These are phyloP conservation scores for Fusarium euwallaceae DNA, from an alignment of 2,329 filamentous ascomycete genomes.

Conservation along the genomic window DNA sequence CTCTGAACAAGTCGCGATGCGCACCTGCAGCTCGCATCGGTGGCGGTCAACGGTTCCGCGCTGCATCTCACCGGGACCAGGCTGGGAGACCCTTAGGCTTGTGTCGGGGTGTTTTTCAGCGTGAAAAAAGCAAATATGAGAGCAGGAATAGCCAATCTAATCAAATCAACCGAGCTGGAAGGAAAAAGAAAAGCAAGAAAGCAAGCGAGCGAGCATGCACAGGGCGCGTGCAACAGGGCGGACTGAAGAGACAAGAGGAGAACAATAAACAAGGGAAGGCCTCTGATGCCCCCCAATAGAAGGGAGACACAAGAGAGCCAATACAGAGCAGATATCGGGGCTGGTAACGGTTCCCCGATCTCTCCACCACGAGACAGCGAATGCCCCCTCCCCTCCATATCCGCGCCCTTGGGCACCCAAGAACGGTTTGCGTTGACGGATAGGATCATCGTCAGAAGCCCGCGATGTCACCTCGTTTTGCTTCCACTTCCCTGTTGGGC, in stretches of 20 bases:
- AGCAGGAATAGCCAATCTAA: not conserved
- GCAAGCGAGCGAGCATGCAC: not conserved
- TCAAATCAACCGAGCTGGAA: conserved; percentile 10
- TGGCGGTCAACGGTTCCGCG: conserved; percentile 21
- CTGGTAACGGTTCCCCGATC: conserved; percentile 32
- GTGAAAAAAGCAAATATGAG: conserved; percentile 1
- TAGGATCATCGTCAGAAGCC: conserved; percentile 24
- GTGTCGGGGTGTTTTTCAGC: not conserved
- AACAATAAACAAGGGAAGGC: conserved; percentile 2
- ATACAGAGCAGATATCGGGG: conserved; percentile 11
- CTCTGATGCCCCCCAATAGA: not conserved
- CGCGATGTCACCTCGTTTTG: conserved; percentile 33
- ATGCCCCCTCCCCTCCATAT: conserved; percentile 14
- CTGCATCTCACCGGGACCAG: conserved; percentile 8
- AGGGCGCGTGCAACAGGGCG: not conserved
- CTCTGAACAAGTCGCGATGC: conserved; percentile 3
- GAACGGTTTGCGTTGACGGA: conserved; percentile 33
- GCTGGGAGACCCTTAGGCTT: not conserved
- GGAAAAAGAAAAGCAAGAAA: not conserved
- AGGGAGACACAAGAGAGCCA: not conserved
- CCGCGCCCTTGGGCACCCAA: conserved; percentile 24
- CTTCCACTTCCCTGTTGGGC: conserved; percentile 30
- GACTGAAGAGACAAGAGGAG: not conserved
- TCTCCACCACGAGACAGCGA: conserved; percentile 27
- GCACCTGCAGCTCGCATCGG: conserved; percentile 14